These are phyloP conservation scores for Cyphellophora attinorum DNA, from an alignment of 2,329 filamentous ascomycete species.

Conservation along the genomic window DNA sequence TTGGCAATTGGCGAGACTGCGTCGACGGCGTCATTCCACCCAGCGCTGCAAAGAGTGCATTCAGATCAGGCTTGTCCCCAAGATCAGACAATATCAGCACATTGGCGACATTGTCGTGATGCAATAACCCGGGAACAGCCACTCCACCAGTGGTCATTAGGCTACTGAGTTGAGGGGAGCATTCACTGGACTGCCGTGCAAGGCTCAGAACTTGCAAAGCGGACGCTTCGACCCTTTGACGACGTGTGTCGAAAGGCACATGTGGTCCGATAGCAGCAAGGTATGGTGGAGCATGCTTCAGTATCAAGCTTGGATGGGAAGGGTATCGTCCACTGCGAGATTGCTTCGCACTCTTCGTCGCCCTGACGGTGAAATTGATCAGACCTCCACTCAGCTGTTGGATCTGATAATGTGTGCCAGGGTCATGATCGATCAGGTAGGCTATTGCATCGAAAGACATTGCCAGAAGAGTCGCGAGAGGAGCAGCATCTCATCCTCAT, in stretches of 20 bases:
- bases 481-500: too few relatives aligned
- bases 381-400: constrained; percentile 7
- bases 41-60: constrained; percentile 4
- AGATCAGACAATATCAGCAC: constrained; percentile 7
- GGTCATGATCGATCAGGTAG: too few relatives aligned
- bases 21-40: background rate
- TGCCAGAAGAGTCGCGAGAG: too few relatives aligned
- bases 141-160: constrained; percentile 1
- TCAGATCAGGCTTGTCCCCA: constrained; percentile 5
- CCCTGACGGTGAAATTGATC: constrained; percentile 6
- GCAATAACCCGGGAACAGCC: constrained; percentile 2
- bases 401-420: too few relatives aligned
- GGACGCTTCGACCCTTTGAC: background rate
- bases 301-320: constrained; percentile 1
- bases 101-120: constrained; percentile 4
- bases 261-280: constrained; percentile 4
- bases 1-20: background rate
- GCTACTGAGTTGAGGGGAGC: background rate
- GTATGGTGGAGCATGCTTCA: constrained; percentile 7
- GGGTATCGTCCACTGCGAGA: background rate
- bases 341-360: constrained; percentile 2
- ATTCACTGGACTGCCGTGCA: background rate
- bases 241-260: background rate
- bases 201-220: background rate
- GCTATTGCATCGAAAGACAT: too few relatives aligned